Percentiles rank a stretch among this genome's conserved stretches.
These are phyloP conservation scores for Teunomyces gatunensis DNA, from an alignment of 805 yeast genomes.

Conservation along the genomic window DNA sequence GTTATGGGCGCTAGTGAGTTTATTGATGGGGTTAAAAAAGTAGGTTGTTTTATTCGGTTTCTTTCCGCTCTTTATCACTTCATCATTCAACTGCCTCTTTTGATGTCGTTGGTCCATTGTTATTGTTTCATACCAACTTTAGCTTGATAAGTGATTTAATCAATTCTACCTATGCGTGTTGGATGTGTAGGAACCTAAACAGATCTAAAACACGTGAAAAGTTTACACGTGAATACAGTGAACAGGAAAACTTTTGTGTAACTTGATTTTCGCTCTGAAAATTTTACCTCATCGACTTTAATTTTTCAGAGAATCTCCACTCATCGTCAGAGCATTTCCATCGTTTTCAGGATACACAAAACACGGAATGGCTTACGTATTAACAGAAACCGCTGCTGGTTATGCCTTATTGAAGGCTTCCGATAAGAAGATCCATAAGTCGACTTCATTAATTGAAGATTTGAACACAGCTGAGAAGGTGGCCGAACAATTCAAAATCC, in stretches of 20 bases:
- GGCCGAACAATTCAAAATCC: slow-evolving; percentile 85
- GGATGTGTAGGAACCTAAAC: too few species aligned
- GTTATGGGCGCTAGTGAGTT: slow-evolving; percentile 11
- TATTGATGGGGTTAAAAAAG: slow-evolving; percentile 35
- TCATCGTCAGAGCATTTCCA: slow-evolving; percentile 3
- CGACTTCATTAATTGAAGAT: slow-evolving; percentile 69
- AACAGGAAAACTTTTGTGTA: background rate
- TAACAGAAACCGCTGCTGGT: slow-evolving; percentile 98
- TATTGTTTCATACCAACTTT: background rate
- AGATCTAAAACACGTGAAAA: too few species aligned
- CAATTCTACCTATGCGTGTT: too few species aligned
- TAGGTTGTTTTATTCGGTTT: slow-evolving; percentile 27
- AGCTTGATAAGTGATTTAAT: too few species aligned
- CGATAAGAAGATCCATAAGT: slow-evolving; percentile 94
- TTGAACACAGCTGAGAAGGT: slow-evolving; percentile 82
- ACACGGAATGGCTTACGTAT: slow-evolving; percentile 69
- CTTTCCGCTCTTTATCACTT: slow-evolving; percentile 9
- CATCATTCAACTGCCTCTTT: slow-evolving; percentile 5
- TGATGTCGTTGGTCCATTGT: background rate
- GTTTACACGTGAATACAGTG: too few species aligned
- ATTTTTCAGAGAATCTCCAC: slow-evolving; percentile 3
- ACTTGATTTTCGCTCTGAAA: background rate
- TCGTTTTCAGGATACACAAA: slow-evolving; percentile 1
- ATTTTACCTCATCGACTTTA: slow-evolving; percentile 3
- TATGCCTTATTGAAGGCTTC: slow-evolving; percentile 96